Percentiles rank a stretch among this genome's conserved stretches.
phyloP scores from a whole-genome alignment of 352 stramenopile genomes.

The Globisporangium irregulare region DNA sequence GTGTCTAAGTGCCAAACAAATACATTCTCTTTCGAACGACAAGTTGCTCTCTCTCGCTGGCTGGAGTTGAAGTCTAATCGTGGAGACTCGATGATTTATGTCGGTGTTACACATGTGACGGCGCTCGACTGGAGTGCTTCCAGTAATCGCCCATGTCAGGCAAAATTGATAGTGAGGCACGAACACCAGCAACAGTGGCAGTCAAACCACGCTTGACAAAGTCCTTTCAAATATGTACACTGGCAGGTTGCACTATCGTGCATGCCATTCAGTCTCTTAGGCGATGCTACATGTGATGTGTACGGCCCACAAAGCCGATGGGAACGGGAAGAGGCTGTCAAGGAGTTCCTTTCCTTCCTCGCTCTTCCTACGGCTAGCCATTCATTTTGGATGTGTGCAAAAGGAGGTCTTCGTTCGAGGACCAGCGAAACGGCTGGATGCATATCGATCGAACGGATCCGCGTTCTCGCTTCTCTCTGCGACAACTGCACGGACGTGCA shows the following conservation, averaged over 20 bases:
- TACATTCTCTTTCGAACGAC: background rate
- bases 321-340: background rate
- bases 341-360: background rate
- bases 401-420: background rate
- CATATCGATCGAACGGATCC: background rate
- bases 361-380: background rate
- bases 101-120: background rate
- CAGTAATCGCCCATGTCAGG: background rate
- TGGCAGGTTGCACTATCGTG: background rate
- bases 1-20: background rate
- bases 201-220: background rate
- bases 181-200: background rate
- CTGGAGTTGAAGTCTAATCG: slow-evolving; percentile 2
- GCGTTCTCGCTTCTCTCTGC: background rate
- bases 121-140: background rate
- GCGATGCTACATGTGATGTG: background rate
- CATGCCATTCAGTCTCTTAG: background rate
- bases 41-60: background rate
- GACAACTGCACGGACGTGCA: background rate
- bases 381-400: background rate
- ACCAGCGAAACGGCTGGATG: background rate
- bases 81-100: slow-evolving; percentile 2
- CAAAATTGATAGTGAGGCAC: background rate
- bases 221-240: background rate
- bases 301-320: background rate